Evolutionary conservation across 1,284 basidiomycete genomes (phyloP).

Genomic region (Calocybe gambosa): DNA sequence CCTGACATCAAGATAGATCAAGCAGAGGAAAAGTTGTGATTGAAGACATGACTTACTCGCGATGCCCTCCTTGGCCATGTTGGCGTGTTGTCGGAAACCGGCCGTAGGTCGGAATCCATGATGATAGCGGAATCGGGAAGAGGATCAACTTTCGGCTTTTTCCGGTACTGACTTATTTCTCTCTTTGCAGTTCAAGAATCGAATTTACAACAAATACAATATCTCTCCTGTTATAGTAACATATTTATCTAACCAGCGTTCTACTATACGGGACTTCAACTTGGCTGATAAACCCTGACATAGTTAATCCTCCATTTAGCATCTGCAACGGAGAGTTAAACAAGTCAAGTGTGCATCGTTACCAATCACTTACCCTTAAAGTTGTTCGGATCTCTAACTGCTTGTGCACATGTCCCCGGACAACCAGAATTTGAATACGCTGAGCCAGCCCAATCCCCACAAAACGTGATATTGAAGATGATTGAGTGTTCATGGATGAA

Average conservation of each 20-base stretch:
- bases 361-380: conserved; percentile 42
- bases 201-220: too few relatives aligned
- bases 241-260: too few relatives aligned
- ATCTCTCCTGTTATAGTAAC: too few relatives aligned
- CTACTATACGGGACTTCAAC: too few relatives aligned
- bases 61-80: conserved; percentile 37
- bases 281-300: not conserved
- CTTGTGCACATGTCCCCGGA: conserved; percentile 47
- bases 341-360: not conserved
- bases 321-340: not conserved
- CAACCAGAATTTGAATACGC: not conserved
- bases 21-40: conserved; percentile 2
- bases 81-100: conserved; percentile 41
- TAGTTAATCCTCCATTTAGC: not conserved
- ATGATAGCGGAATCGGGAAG: conserved; percentile 23
- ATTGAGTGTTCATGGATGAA: conserved; percentile 21
- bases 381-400: conserved; percentile 49
- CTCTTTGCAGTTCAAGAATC: not conserved
- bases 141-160: conserved; percentile 22
- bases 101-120: conserved; percentile 33
- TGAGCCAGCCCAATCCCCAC: conserved; percentile 38
- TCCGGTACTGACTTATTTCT: conserved; percentile 7
- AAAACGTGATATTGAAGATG: conserved; percentile 28
- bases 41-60: conserved; percentile 30
- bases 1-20: conserved; percentile 26